phyloP scores from a whole-genome alignment of 352 stramenopile species.

The Globisporangium cederbergense region DNA sequence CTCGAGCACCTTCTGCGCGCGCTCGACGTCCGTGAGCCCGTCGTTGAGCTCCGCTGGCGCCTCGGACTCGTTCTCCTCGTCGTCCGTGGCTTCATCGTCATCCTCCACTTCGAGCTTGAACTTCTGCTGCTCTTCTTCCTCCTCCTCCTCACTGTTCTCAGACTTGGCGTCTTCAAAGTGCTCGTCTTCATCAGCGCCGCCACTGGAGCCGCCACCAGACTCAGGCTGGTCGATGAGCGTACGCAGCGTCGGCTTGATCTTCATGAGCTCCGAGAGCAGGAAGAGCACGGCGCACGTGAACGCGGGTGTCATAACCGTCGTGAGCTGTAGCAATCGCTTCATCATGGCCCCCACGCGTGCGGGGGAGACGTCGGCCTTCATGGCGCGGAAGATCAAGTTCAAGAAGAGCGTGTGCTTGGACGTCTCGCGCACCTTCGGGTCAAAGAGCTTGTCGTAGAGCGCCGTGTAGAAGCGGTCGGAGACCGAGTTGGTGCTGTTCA shows the following conservation, averaged over 20 bases:
- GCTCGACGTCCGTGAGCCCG: constrained; percentile 47
- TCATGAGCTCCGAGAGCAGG: constrained; percentile 93
- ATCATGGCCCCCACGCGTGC: constrained; percentile 88
- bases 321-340: constrained; percentile 93
- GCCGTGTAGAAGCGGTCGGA: constrained; percentile 96
- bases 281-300: constrained; percentile 94
- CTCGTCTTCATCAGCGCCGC: constrained; percentile 37
- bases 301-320: constrained; percentile 74
- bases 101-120: constrained; percentile 42
- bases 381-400: constrained; percentile 97
- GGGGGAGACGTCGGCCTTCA: constrained; percentile 92
- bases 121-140: constrained; percentile 1
- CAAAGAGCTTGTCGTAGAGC: constrained; percentile 95
- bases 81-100: constrained; percentile 25
- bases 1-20: constrained; percentile 50
- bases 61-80: constrained; percentile 28
- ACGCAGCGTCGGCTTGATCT: constrained; percentile 73
- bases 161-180: constrained; percentile 53
- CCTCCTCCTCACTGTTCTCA: constrained; percentile 7
- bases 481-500: constrained; percentile 83
- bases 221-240: constrained; percentile 73
- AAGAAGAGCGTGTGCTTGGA: constrained; percentile 96
- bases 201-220: constrained; percentile 11
- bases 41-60: constrained; percentile 28
- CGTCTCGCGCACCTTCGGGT: constrained; percentile 87